Evolutionary conservation across 495 filamentous ascomycete genomes (phyloP).

Genomic region (Talaromyces ruber): DNA sequence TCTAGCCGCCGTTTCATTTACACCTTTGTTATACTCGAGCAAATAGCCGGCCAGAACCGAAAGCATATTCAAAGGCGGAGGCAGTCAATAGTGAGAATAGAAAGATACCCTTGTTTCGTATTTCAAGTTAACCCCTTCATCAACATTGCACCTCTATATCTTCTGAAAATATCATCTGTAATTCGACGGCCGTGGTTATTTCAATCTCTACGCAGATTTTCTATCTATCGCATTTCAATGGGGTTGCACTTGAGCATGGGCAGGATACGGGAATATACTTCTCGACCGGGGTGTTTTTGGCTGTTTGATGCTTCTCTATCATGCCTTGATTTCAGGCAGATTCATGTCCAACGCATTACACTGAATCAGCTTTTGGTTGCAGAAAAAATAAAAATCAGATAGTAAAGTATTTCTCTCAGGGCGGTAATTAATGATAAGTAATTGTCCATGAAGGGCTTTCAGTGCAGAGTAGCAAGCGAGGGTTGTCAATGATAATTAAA

Average conservation of each 20-base stretch:
- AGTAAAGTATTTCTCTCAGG: background rate
- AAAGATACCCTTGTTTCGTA: constrained; percentile 2
- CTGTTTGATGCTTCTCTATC: background rate
- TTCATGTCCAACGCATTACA: background rate
- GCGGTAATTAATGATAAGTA: background rate
- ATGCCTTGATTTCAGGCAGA: background rate
- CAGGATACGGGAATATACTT: background rate
- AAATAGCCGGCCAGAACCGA: background rate
- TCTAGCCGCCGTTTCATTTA: background rate
- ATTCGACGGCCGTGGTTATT: background rate
- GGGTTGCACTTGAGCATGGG: background rate
- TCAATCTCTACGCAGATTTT: background rate
- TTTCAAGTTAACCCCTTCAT: background rate
- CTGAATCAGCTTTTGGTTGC: background rate
- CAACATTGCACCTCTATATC: background rate
- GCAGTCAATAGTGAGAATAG: background rate
- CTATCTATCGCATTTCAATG: background rate
- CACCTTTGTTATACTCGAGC: background rate
- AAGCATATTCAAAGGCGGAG: background rate
- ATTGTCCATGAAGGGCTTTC: background rate
- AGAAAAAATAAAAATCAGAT: background rate
- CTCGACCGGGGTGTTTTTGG: background rate
- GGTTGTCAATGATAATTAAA: background rate
- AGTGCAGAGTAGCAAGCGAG: background rate
- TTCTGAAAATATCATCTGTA: background rate